These are phyloP conservation scores for Elongisporangium prolatum DNA, from an alignment of 352 stramenopile species.

Conservation along the genomic window DNA sequence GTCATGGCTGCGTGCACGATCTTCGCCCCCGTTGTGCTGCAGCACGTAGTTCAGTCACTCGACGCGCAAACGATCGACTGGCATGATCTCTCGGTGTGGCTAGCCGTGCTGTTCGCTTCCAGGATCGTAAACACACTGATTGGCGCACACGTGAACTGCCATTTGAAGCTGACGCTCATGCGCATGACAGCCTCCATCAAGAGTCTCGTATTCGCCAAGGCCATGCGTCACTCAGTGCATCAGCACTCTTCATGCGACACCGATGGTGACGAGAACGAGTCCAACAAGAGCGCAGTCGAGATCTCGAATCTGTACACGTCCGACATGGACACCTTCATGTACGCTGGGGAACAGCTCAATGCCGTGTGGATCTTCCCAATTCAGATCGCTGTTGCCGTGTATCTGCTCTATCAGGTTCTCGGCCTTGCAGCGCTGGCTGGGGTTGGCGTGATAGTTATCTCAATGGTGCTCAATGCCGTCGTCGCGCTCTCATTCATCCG, in stretches of 20 bases:
- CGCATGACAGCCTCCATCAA: slow-evolving; percentile 17
- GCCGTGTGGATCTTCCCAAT: slow-evolving; percentile 25
- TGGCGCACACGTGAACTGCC: slow-evolving; percentile 13
- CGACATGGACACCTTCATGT: slow-evolving; percentile 60
- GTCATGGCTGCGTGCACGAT: slow-evolving; percentile 8
- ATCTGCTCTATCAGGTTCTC: slow-evolving; percentile 28
- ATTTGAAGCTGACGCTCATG: slow-evolving; percentile 15
- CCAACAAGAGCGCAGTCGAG: slow-evolving; percentile 24
- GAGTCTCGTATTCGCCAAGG: slow-evolving; percentile 21
- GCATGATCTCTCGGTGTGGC: slow-evolving; percentile 10
- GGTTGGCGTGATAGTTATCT: slow-evolving; percentile 22
- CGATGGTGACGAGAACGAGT: slow-evolving; percentile 1
- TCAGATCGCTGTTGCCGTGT: slow-evolving; percentile 21
- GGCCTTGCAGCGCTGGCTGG: slow-evolving; percentile 26
- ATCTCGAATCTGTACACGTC: slow-evolving; percentile 90
- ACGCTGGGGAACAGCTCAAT: slow-evolving; percentile 29
- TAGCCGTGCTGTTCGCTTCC: slow-evolving; percentile 19
- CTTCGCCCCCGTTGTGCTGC: slow-evolving; percentile 10
- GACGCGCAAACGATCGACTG: slow-evolving; percentile 8
- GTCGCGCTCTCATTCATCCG: slow-evolving; percentile 16
- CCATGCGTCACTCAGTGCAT: slow-evolving; percentile 17
- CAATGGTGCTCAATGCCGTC: slow-evolving; percentile 15
- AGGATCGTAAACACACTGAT: slow-evolving; percentile 19
- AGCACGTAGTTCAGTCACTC: slow-evolving; percentile 21
- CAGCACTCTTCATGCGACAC: background rate